Percentiles rank a stretch among this genome's conserved stretches.
Evolutionary conservation across 2,329 filamentous ascomycete genomes (phyloP).

Genomic region (Alternaria ethzedia): DNA sequence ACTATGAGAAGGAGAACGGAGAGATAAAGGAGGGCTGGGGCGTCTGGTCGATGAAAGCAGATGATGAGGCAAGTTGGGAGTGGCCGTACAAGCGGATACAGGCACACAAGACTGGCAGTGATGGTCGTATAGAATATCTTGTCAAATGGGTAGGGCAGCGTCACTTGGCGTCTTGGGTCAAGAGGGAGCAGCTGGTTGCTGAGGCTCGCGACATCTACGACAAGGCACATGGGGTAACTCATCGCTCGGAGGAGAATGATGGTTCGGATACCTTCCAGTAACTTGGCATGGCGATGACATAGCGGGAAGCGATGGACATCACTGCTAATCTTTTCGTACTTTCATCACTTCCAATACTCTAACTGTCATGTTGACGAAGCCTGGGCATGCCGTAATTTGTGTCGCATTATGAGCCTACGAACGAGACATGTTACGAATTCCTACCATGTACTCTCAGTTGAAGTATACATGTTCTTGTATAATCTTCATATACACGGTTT

Average conservation of each 20-base stretch:
- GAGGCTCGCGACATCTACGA: conserved; percentile 5
- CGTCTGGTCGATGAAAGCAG: conserved; percentile 8
- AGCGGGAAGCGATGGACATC: no score
- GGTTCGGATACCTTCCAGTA: no score
- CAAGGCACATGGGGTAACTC: neutral
- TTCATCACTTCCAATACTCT: no score
- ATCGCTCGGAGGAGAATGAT: neutral
- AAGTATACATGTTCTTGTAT: no score
- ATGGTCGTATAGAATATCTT: conserved; percentile 14
- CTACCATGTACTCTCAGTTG: no score
- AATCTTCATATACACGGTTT: neutral
- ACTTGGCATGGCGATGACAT: no score
- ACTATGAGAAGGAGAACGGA: conserved; percentile 21
- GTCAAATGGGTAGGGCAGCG: conserved; percentile 23
- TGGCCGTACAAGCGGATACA: conserved; percentile 25
- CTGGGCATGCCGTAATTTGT: no score
- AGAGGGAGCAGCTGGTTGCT: conserved; percentile 5
- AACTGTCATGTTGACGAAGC: no score
- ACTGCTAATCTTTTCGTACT: no score
- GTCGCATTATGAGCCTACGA: no score
- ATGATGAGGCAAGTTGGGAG: conserved; percentile 13
- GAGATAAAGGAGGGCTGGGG: conserved; percentile 21
- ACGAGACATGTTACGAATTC: no score
- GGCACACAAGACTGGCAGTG: conserved; percentile 4
- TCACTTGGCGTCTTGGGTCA: conserved; percentile 15